Conservation (phyloP, 2,329 filamentous ascomycete genomes). For the Penicillium sp. region DNA sequence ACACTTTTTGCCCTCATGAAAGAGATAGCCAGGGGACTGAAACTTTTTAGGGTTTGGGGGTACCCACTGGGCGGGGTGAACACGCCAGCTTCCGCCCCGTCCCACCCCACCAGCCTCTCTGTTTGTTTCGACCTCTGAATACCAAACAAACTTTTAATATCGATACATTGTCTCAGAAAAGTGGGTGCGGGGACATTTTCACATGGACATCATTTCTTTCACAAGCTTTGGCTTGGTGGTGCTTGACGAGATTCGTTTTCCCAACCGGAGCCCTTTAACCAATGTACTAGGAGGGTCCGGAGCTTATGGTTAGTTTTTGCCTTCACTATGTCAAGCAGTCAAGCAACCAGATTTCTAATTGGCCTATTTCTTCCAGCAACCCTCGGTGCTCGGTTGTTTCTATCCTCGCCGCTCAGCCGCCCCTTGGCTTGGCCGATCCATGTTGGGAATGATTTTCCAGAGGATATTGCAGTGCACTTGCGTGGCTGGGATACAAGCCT, state of each 20-base stretch:
- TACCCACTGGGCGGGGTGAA: too few relatives aligned
- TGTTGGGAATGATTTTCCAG: constrained; percentile 29
- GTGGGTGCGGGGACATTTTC: not conserved
- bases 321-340: not conserved
- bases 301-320: constrained; percentile 25
- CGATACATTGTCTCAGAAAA: not conserved
- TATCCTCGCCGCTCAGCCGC: constrained; percentile 13
- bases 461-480: constrained; percentile 7
- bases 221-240: constrained; percentile 38
- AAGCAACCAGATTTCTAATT: not conserved
- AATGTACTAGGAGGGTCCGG: constrained; percentile 38
- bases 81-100: too few relatives aligned
- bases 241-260: constrained; percentile 37
- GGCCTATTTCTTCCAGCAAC: constrained; percentile 15
- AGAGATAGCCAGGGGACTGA: too few relatives aligned
- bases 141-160: not conserved
- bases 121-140: not conserved
- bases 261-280: constrained; percentile 22
- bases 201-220: constrained; percentile 24
- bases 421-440: constrained; percentile 27
- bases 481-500: constrained; percentile 20
- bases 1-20: too few relatives aligned
- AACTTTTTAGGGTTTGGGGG: too few relatives aligned
- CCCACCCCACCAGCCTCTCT: too few relatives aligned
- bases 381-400: constrained; percentile 30